Conservation (phyloP, 495 filamentous ascomycete genomes). For the Aspergillus affinis region DNA sequence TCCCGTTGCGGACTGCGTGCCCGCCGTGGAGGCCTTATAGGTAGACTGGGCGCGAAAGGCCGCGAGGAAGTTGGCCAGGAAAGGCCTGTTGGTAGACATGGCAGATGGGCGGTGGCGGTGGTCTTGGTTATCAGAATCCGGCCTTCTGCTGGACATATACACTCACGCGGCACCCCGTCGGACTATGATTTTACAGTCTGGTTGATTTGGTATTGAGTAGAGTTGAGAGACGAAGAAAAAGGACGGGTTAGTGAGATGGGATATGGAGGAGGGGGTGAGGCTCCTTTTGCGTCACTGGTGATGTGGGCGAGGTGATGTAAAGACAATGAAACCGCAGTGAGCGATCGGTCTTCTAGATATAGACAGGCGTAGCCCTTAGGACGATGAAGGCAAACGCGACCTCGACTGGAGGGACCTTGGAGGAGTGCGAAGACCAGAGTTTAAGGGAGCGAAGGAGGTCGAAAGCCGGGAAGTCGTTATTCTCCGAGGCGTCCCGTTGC, state of each 20-base stretch:
- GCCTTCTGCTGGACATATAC: background rate
- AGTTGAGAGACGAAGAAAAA: background rate
- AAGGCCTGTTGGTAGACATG: constrained; percentile 73
- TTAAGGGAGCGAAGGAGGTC: background rate
- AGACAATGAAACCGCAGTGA: background rate
- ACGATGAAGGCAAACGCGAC: background rate
- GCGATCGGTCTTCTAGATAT: background rate
- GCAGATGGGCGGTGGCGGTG: background rate
- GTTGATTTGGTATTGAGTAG: background rate
- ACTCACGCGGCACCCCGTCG: background rate
- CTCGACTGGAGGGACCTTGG: constrained; percentile 1
- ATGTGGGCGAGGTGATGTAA: background rate
- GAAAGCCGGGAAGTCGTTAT: background rate
- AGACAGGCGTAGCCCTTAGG: no score
- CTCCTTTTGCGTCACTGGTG: background rate
- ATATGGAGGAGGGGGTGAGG: background rate
- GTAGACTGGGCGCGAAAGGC: constrained; percentile 70
- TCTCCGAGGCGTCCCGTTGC: constrained; percentile 25
- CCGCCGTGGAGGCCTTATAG: constrained; percentile 41
- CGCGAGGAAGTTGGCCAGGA: constrained; percentile 82
- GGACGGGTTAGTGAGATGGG: background rate
- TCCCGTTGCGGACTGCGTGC: constrained; percentile 25
- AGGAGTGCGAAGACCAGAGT: background rate
- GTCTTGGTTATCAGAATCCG: background rate
- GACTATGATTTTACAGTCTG: background rate